A percentile compares a stretch with the other conserved stretches of the same genome.
These are phyloP conservation scores for Hyaloscypha bicolor DNA, from an alignment of 495 filamentous ascomycete species.

Conservation along the genomic window DNA sequence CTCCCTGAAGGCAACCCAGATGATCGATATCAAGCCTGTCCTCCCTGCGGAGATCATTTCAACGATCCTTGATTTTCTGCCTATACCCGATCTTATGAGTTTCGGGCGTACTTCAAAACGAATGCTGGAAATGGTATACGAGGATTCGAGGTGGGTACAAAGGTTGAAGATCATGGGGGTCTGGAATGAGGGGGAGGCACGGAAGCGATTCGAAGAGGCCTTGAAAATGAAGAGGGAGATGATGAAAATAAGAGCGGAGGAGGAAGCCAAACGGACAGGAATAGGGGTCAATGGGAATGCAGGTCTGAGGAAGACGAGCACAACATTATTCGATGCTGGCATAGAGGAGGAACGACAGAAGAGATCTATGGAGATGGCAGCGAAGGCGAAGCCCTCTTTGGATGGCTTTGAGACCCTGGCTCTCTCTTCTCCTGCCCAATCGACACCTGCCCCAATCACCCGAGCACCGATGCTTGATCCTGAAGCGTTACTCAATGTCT, in stretches of 20 bases:
- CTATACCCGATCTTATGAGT: constrained; percentile 77
- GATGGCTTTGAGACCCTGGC: constrained; percentile 47
- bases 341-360: constrained; percentile 55
- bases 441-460: not conserved
- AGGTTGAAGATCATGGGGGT: constrained; percentile 81
- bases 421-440: constrained; percentile 26
- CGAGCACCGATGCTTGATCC: constrained; percentile 50
- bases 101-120: constrained; percentile 88
- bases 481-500: constrained; percentile 60
- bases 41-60: constrained; percentile 93
- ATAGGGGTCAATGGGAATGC: constrained; percentile 38
- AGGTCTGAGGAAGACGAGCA: constrained; percentile 27
- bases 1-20: constrained; percentile 74
- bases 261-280: constrained; percentile 44
- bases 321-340: constrained; percentile 71
- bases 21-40: constrained; percentile 71
- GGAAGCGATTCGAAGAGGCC: constrained; percentile 73
- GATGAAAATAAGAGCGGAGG: constrained; percentile 53
- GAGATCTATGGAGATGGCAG: constrained; percentile 19
- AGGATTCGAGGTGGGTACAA: constrained; percentile 94
- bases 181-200: constrained; percentile 90
- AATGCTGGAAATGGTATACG: constrained; percentile 97
- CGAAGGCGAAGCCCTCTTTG: constrained; percentile 25
- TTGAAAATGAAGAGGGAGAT: constrained; percentile 68
- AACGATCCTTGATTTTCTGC: constrained; percentile 84